Conservation (phyloP, 805 yeast species). For the Candida ficus region DNA sequence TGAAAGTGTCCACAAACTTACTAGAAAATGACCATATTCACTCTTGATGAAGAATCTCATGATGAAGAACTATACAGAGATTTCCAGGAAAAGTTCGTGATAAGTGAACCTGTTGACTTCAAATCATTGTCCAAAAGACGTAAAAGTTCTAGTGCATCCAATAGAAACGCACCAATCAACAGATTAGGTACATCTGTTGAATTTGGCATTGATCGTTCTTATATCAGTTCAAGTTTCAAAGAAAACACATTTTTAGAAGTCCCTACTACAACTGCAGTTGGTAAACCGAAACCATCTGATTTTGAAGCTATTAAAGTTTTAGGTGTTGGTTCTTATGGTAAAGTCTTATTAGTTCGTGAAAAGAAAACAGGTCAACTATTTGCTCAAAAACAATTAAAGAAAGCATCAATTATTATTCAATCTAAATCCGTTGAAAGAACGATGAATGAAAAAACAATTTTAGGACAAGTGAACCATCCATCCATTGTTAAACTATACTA, state of each 20-base stretch:
- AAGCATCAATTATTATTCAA: conserved; percentile 68
- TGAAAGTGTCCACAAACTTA: background rate
- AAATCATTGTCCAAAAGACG: conserved; percentile 16
- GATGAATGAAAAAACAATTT: conserved; percentile 69
- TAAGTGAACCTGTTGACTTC: conserved; percentile 16
- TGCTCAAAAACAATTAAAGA: conserved; percentile 83
- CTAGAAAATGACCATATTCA: conserved; percentile 17
- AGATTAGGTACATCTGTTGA: conserved; percentile 46
- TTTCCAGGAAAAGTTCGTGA: conserved; percentile 14
- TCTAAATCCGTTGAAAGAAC: conserved; percentile 65
- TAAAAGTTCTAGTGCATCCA: conserved; percentile 19
- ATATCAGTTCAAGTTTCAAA: conserved; percentile 15
- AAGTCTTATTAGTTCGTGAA: conserved; percentile 74
- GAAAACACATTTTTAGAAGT: background rate
- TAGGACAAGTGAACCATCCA: conserved; percentile 68
- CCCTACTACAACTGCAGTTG: background rate
- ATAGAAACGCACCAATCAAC: conserved; percentile 22
- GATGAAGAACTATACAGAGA: conserved; percentile 13
- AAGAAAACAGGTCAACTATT: conserved; percentile 54
- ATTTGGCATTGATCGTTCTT: conserved; percentile 40
- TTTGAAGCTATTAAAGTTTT: conserved; percentile 72
- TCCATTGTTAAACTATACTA: conserved; percentile 77
- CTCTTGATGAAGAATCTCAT: conserved; percentile 19
- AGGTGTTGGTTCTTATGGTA: conserved; percentile 88
- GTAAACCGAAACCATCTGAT: conserved; percentile 38